Percentiles rank a stretch among this genome's conserved stretches.
phyloP scores from a whole-genome alignment of 129 eudicot species.

The Chrysanthemum lavandulifolium region DNA sequence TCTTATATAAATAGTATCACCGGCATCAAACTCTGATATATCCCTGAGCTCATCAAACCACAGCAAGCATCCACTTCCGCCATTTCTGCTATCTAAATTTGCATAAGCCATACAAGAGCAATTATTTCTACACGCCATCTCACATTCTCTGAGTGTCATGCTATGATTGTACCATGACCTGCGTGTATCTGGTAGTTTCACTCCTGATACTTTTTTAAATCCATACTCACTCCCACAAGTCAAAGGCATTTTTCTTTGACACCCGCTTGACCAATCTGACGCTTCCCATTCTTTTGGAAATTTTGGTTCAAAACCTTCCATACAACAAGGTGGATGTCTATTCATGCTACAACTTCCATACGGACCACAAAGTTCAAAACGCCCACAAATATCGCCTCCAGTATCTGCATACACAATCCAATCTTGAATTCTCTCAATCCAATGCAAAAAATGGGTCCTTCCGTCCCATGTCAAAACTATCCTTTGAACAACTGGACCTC shows the following conservation, averaged over 20 bases:
- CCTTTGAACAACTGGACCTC: constrained; percentile 13
- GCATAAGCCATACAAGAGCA: constrained; percentile 41
- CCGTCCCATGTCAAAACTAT: constrained; percentile 16
- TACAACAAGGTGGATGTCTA: constrained; percentile 23
- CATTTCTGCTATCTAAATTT: constrained; percentile 22
- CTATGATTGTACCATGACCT: constrained; percentile 10
- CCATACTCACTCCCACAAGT: constrained; percentile 23
- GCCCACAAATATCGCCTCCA: constrained; percentile 17
- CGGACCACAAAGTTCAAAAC: constrained; percentile 32
- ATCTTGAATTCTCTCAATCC: constrained; percentile 14
- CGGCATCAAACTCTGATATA: constrained; percentile 15
- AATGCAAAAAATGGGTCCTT: not conserved
- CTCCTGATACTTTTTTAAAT: constrained; percentile 17
- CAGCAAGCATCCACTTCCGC: constrained; percentile 46
- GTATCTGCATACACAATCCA: constrained; percentile 22
- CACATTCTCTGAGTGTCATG: constrained; percentile 29
- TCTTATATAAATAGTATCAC: constrained; percentile 33
- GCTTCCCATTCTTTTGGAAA: constrained; percentile 25
- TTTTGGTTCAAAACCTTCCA: constrained; percentile 34
- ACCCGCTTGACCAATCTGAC: constrained; percentile 38
- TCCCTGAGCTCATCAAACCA: constrained; percentile 26
- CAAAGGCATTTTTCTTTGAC: constrained; percentile 17
- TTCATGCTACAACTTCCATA: constrained; percentile 27
- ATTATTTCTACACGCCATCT: constrained; percentile 29
- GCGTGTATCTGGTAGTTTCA: constrained; percentile 35